These are phyloP conservation scores for Vanilla planifolia DNA, from an alignment of 106 monocot genomes.

Conservation along the genomic window DNA sequence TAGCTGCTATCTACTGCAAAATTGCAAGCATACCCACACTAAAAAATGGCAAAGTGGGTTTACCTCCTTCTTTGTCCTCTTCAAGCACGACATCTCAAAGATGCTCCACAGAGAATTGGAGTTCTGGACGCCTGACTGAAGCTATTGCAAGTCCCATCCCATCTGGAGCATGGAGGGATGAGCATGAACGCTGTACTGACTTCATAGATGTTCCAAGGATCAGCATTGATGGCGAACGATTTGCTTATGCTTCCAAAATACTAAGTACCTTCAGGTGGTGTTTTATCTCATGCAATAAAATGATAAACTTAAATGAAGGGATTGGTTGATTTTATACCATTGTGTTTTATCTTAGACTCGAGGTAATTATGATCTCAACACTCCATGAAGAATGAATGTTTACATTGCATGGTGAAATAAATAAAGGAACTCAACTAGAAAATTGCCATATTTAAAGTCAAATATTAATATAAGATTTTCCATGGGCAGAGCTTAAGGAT, in stretches of 20 bases:
- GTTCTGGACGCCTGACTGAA: constrained; percentile 33
- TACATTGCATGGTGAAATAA: too few relatives aligned
- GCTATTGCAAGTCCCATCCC: constrained; percentile 25
- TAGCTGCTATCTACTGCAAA: constrained; percentile 69
- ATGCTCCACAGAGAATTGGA: constrained; percentile 45
- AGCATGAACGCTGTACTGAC: constrained; percentile 15
- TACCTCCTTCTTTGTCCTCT: constrained; percentile 52
- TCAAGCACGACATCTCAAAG: constrained; percentile 55
- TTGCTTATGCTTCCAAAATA: constrained; percentile 56
- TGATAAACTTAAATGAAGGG: too few relatives aligned
- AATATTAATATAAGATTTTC: too few relatives aligned
- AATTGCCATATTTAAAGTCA: too few relatives aligned
- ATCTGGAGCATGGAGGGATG: constrained; percentile 22
- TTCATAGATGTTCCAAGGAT: constrained; percentile 50
- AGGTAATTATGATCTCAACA: too few relatives aligned
- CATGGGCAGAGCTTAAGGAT: too few relatives aligned
- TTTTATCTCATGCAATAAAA: background rate
- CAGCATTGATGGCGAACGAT: constrained; percentile 51
- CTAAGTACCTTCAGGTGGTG: constrained; percentile 54
- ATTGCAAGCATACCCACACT: constrained; percentile 28
- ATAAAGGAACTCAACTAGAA: too few relatives aligned
- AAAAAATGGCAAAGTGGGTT: constrained; percentile 12
- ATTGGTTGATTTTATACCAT: too few relatives aligned
- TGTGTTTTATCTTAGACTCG: too few relatives aligned
- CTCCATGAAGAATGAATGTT: too few relatives aligned